Conservation (phyloP, 306 rosid species). For the Pterocarpus santalinus region DNA sequence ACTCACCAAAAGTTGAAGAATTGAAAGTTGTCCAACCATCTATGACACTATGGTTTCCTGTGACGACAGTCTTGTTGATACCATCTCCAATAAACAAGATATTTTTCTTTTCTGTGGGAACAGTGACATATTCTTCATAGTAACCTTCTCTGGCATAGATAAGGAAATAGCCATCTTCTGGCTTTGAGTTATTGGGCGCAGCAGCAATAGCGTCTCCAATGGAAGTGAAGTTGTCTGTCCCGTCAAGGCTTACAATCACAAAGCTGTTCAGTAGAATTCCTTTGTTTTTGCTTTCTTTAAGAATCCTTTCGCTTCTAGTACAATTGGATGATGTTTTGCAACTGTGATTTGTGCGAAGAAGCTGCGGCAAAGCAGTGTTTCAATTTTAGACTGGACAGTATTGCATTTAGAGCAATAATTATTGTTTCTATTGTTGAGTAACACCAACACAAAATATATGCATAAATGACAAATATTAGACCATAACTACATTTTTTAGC, state of each 20-base stretch:
- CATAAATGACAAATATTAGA: too few species aligned
- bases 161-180: constrained; percentile 75
- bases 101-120: constrained; percentile 60
- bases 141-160: constrained; percentile 64
- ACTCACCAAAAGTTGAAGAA: constrained; percentile 81
- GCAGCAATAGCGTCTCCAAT: constrained; percentile 67
- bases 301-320: constrained; percentile 54
- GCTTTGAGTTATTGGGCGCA: constrained; percentile 60
- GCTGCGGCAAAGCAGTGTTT: constrained; percentile 52
- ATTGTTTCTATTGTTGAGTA: too few species aligned
- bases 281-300: constrained; percentile 43
- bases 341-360: constrained; percentile 45
- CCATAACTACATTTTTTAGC: too few species aligned
- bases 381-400: not conserved
- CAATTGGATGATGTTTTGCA: constrained; percentile 52
- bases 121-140: constrained; percentile 67
- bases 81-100: constrained; percentile 86
- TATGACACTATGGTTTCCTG: constrained; percentile 70
- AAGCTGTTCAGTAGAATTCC: constrained; percentile 60
- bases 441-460: too few species aligned
- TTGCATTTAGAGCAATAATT: too few species aligned
- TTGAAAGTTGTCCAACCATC: constrained; percentile 87
- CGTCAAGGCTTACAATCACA: constrained; percentile 62
- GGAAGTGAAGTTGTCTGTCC: constrained; percentile 73
- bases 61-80: constrained; percentile 66